A percentile compares a stretch with the other conserved stretches of the same genome.
Evolutionary conservation across 495 filamentous ascomycete genomes (phyloP).

Genomic region (Aspergillus avenaceus): DNA sequence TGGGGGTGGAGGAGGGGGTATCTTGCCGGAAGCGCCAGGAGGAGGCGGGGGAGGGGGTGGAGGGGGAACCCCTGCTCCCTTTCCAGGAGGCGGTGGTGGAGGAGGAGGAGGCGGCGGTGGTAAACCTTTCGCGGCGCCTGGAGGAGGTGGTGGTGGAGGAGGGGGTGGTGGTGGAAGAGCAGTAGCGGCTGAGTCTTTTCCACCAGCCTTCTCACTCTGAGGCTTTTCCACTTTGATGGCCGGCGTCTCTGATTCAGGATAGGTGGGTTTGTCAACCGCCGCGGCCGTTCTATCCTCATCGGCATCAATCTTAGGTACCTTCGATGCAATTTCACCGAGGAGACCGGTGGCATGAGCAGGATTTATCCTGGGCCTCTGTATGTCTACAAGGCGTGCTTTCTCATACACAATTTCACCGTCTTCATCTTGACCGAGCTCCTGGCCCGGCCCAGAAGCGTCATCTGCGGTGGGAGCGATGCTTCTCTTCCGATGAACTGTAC

Average conservation of each 20-base stretch:
- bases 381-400: conserved; percentile 62
- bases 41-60: conserved; percentile 45
- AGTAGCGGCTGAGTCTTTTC: conserved; percentile 45
- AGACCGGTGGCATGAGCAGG: conserved; percentile 69
- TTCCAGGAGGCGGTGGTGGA: conserved; percentile 41
- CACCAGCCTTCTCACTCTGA: conserved; percentile 21
- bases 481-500: conserved; percentile 60
- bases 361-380: conserved; percentile 70
- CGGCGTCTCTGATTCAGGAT: conserved; percentile 21
- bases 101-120: conserved; percentile 44
- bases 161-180: conserved; percentile 30
- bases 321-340: conserved; percentile 75
- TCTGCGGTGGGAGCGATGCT: conserved; percentile 48
- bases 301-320: conserved; percentile 70
- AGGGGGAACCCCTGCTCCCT: conserved; percentile 21
- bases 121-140: conserved; percentile 24
- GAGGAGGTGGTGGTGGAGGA: conserved; percentile 39
- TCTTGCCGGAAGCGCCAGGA: conserved; percentile 43
- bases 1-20: conserved; percentile 47
- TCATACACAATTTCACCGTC: conserved; percentile 52
- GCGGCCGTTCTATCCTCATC: conserved; percentile 67
- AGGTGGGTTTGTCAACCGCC: conserved; percentile 18
- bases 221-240: conserved; percentile 32
- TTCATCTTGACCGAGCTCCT: conserved; percentile 36
- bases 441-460: conserved; percentile 25